Evolutionary conservation across 805 yeast species (phyloP), one percentile per base, ranked within the genome.

Genomic region (Cyberlindnera saturnus): DNA sequence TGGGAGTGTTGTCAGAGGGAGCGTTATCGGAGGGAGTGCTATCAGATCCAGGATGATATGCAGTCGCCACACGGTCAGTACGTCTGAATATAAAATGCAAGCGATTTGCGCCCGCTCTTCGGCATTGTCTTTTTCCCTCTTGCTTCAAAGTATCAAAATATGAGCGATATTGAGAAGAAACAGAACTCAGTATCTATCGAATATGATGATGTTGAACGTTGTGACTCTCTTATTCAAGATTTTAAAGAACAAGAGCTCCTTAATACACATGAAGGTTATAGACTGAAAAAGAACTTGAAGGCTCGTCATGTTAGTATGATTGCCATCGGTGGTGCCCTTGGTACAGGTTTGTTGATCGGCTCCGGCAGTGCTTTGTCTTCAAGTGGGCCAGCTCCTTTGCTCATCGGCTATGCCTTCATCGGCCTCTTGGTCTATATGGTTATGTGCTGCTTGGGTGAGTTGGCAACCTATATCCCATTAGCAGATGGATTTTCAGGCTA

Each of bases 401-500:
- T 82, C 34, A 72, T 86, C 41, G 76, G 87, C 4, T 87, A 86
- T 59, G 62, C 81, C 6, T 60, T 81, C 41, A 80, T 86, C 51
- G 95, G 95, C n/a, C 57, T 79, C 26, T 66, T 82, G 36, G 90
- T 86, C 16, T 82, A 72, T 51, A 73, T 79, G 58, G 84, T 81
- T 34, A 82, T 79, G 82, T 67, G 80, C 42, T 79, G 80, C 36
- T 64, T 82, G 42, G 87, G 86, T 39, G 88, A 82, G 63, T 69
- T 81, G 57, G 84, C 86, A 17, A 72, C 86, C 11, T 80, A 73
- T 51, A 70, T 81, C 43, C 88, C 89, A 6, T 64, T 81, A 47
- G 66, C 77, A 20, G 82, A 78, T 51, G 86, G 86, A 15, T 81
- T 80, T 57, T 74, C 83, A 14, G 78, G 81, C 48, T 79, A 80